A percentile compares a stretch with the other conserved stretches of the same genome.
Evolutionary conservation across 202 grass and related monocot species (phyloP).

Genomic region (Carex arenaria): DNA sequence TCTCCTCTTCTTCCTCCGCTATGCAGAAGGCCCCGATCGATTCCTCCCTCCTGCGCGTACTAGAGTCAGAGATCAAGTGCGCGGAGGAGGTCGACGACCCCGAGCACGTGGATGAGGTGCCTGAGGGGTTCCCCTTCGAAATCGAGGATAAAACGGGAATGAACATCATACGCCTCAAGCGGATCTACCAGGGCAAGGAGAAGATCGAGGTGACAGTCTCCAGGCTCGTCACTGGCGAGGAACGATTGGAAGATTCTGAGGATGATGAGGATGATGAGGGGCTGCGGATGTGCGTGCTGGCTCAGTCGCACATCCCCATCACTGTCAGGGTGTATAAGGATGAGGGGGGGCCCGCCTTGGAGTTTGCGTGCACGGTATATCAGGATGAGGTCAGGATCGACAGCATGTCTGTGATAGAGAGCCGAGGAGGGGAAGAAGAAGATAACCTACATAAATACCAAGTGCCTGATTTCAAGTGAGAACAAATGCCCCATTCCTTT

Average conservation of each 20-base stretch:
- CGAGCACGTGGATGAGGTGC: slow-evolving; percentile 59
- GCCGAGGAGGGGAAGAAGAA: not conserved
- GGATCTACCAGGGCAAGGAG: slow-evolving; percentile 55
- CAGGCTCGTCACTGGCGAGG: slow-evolving; percentile 76
- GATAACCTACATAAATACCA: slow-evolving; percentile 52
- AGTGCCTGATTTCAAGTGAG: slow-evolving; percentile 88
- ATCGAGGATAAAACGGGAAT: slow-evolving; percentile 49
- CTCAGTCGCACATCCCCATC: slow-evolving; percentile 52
- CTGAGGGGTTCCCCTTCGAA: slow-evolving; percentile 65
- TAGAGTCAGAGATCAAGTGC: slow-evolving; percentile 81
- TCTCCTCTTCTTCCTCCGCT: slow-evolving; percentile 45
- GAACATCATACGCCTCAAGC: slow-evolving; percentile 43
- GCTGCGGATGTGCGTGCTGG: slow-evolving; percentile 16
- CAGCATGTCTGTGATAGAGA: slow-evolving; percentile 57
- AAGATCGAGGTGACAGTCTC: slow-evolving; percentile 49
- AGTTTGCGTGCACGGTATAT: slow-evolving; percentile 71
- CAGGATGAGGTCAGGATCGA: slow-evolving; percentile 74
- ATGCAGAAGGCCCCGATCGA: slow-evolving; percentile 30
- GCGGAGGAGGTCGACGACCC: slow-evolving; percentile 78
- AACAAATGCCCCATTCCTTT: not conserved
- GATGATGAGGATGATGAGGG: not conserved
- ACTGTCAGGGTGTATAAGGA: slow-evolving; percentile 56
- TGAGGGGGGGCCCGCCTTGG: slow-evolving; percentile 32
- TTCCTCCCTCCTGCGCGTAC: slow-evolving; percentile 44
- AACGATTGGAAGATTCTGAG: slow-evolving; percentile 29